Conservation (phyloP, 495 filamentous ascomycete genomes). For the Platismatia glauca region DNA sequence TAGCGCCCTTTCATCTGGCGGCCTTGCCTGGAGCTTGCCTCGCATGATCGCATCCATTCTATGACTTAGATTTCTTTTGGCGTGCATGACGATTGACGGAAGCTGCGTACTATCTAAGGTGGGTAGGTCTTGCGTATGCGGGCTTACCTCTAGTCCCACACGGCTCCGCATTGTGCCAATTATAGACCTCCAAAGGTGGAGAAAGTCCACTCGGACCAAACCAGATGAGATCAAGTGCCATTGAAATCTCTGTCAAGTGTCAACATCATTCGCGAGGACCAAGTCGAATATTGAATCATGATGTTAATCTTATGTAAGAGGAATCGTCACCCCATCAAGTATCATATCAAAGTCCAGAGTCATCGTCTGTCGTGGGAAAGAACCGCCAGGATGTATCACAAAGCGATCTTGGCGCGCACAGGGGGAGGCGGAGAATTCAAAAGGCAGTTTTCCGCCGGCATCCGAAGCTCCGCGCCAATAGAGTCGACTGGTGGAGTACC, state of each 20-base stretch:
- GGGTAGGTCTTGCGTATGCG: too few species aligned
- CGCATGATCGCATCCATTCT: background rate
- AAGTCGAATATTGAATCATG: too few species aligned
- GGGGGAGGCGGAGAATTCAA: background rate
- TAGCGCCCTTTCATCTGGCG: background rate
- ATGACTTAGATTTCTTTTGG: background rate
- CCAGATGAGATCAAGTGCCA: too few species aligned
- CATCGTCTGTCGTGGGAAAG: background rate
- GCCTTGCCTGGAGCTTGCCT: background rate
- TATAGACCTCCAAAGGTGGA: background rate
- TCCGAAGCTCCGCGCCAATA: too few species aligned
- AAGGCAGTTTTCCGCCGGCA: background rate
- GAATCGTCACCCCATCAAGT: too few species aligned
- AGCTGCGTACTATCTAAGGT: too few species aligned
- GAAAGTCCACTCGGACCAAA: too few species aligned
- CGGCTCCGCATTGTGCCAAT: background rate
- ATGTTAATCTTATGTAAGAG: too few species aligned
- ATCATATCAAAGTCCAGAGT: too few species aligned
- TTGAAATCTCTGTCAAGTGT: too few species aligned
- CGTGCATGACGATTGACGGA: background rate
- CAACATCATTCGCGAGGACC: too few species aligned
- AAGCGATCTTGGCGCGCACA: background rate
- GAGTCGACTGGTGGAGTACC: too few species aligned
- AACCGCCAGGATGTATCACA: background rate
- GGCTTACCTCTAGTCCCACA: background rate